Conservation (phyloP, 164 flowering plant species). For the Brasenia schreberi region DNA sequence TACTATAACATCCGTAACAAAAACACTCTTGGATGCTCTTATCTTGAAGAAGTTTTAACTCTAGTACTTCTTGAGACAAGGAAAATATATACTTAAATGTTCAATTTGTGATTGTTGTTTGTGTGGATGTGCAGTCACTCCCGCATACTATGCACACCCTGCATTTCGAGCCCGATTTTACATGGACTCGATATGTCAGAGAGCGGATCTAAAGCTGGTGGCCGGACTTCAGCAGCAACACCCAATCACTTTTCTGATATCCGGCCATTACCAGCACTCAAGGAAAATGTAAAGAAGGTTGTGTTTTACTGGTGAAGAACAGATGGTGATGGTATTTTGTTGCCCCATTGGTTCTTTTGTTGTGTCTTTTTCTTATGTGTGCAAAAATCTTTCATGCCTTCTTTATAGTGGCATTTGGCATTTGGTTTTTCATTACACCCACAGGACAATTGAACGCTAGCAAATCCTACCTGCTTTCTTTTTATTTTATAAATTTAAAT, state of each 20-base stretch:
- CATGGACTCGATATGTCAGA: constrained; percentile 40
- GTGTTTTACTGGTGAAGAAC: constrained; percentile 68
- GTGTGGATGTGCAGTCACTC: constrained; percentile 52
- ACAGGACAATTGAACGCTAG: no score
- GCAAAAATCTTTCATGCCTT: neutral
- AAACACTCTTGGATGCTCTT: no score
- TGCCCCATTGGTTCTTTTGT: neutral
- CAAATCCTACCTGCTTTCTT: no score
- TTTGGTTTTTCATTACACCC: no score
- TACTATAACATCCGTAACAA: no score
- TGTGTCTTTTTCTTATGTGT: no score
- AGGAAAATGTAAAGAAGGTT: constrained; percentile 45
- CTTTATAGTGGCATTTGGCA: no score
- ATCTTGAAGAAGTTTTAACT: no score
- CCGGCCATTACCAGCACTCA: constrained; percentile 32
- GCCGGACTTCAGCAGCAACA: constrained; percentile 8
- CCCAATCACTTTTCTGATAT: constrained; percentile 3
- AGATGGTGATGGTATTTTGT: neutral
- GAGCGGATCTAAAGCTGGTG: constrained; percentile 15
- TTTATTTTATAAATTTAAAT: no score
- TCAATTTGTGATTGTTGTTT: no score
- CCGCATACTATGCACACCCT: constrained; percentile 76
- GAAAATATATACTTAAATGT: no score
- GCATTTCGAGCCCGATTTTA: constrained; percentile 70
- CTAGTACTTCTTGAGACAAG: no score